Conservation (phyloP, 2,329 filamentous ascomycete genomes). For the Colletotrichum australisinense region DNA sequence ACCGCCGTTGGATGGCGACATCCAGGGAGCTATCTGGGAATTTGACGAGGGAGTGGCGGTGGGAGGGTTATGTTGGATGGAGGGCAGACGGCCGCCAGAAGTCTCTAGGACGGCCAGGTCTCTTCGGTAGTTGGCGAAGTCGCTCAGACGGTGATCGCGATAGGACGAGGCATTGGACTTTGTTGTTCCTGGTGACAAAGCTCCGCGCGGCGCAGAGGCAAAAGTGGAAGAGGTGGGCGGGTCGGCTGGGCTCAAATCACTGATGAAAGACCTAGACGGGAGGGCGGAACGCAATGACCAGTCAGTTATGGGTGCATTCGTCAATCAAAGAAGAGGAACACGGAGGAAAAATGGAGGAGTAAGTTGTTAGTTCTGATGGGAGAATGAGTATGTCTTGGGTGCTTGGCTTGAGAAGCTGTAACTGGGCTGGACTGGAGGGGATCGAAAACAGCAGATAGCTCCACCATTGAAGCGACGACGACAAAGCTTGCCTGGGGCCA, state of each 20-base stretch:
- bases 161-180: constrained; percentile 60
- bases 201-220: constrained; percentile 54
- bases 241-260: constrained; percentile 51
- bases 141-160: constrained; percentile 68
- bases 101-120: constrained; percentile 77
- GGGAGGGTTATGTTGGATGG: constrained; percentile 69
- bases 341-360: constrained; percentile 8
- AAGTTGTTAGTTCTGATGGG: neutral
- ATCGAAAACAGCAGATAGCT: constrained; percentile 32
- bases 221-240: constrained; percentile 58
- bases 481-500: constrained; percentile 31
- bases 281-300: constrained; percentile 31
- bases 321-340: constrained; percentile 19
- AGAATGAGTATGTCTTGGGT: constrained; percentile 16
- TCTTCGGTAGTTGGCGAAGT: constrained; percentile 77
- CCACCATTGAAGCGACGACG: constrained; percentile 33
- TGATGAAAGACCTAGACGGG: constrained; percentile 44
- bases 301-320: constrained; percentile 29
- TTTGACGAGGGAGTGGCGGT: constrained; percentile 64
- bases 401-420: neutral
- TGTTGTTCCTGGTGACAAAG: constrained; percentile 56
- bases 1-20: constrained; percentile 53
- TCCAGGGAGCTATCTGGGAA: constrained; percentile 70
- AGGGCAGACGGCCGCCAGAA: constrained; percentile 65
- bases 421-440: constrained; percentile 8